These are phyloP conservation scores for Amniculicola lignicola DNA, from an alignment of 495 filamentous ascomycete genomes.

Conservation along the genomic window DNA sequence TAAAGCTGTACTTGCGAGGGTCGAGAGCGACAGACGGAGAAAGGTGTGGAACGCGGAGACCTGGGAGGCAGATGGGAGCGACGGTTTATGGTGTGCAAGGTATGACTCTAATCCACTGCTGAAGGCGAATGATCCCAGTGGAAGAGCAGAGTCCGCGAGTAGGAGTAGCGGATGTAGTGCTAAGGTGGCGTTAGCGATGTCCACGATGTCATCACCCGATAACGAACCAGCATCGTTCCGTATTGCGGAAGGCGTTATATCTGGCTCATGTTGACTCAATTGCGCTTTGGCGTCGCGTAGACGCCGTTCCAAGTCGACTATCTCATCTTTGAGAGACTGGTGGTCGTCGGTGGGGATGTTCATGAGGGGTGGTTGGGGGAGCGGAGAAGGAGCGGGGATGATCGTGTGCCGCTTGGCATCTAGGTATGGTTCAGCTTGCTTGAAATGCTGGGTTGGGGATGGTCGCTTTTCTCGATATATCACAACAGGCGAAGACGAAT, in stretches of 20 bases:
- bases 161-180: slow-evolving; percentile 76
- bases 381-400: not conserved
- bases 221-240: slow-evolving; percentile 23
- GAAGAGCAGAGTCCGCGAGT: slow-evolving; percentile 92
- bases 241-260: not conserved
- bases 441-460: no score
- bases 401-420: no score
- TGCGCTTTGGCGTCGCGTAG: slow-evolving; percentile 45
- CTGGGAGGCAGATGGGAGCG: slow-evolving; percentile 42
- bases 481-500: no score
- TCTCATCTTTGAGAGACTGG: slow-evolving; percentile 49
- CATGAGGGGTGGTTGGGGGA: slow-evolving; percentile 16
- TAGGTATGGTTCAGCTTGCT: no score
- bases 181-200: slow-evolving; percentile 9
- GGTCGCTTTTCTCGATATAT: no score
- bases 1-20: slow-evolving; percentile 73
- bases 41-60: slow-evolving; percentile 61
- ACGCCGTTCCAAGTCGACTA: slow-evolving; percentile 51
- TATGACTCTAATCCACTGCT: slow-evolving; percentile 92
- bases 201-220: not conserved
- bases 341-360: slow-evolving; percentile 16
- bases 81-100: slow-evolving; percentile 66
- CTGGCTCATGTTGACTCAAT: slow-evolving; percentile 17
- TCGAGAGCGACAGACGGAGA: slow-evolving; percentile 71
- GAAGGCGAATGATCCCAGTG: slow-evolving; percentile 95